Evolutionary conservation across 148 eudicot species (phyloP).

Genomic region (Mesembryanthemum crystallinum): DNA sequence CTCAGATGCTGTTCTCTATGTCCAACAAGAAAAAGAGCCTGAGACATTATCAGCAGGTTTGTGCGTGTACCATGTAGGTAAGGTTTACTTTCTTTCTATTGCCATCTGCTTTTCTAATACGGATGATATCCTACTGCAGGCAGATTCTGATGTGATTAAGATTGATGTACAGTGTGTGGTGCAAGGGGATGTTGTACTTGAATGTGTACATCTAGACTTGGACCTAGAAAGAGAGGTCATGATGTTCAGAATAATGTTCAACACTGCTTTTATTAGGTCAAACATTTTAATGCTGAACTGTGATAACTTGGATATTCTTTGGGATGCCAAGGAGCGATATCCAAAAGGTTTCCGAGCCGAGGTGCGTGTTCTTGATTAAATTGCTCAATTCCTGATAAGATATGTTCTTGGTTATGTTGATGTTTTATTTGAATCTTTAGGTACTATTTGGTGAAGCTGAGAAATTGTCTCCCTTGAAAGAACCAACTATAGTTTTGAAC

Average conservation of each 20-base stretch:
- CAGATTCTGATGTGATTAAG: conserved; percentile 92
- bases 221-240: conserved; percentile 96
- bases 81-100: conserved; percentile 5
- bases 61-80: background rate
- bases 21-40: conserved; percentile 76
- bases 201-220: conserved; percentile 87
- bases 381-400: background rate
- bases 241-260: conserved; percentile 98
- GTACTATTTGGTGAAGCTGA: conserved; percentile 95
- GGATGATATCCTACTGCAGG: conserved; percentile 48
- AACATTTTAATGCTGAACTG: conserved; percentile 82
- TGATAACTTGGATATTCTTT: conserved; percentile 91
- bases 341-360: conserved; percentile 97
- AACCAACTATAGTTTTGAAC: conserved; percentile 64
- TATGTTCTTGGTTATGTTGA: conserved; percentile 15
- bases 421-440: conserved; percentile 32
- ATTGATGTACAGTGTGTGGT: conserved; percentile 95
- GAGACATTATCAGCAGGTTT: conserved; percentile 81
- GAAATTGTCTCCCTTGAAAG: conserved; percentile 63
- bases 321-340: conserved; percentile 93
- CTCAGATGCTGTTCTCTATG: conserved; percentile 91
- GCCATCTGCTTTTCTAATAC: conserved; percentile 21
- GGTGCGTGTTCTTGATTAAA: conserved; percentile 38
- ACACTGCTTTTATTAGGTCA: conserved; percentile 97
- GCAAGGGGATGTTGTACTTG: conserved; percentile 95